A percentile compares a stretch with the other conserved stretches of the same genome.
phyloP scores from a whole-genome alignment of 2,329 filamentous ascomycete species.

The Colletotrichum musicola region DNA sequence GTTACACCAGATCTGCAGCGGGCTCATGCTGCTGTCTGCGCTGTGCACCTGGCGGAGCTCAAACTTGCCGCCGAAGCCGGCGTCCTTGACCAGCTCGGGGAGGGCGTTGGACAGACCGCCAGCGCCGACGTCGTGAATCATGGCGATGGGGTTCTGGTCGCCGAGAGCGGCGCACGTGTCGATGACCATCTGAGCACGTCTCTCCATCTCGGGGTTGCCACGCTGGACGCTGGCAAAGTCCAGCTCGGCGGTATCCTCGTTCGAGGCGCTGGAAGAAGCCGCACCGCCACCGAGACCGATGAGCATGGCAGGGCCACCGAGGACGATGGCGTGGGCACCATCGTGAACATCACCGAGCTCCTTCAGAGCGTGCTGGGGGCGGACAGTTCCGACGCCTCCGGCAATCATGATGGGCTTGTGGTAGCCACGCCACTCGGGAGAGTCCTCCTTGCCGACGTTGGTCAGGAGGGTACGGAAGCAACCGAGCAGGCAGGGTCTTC shows the following conservation, averaged over 20 bases:
- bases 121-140: slow-evolving; percentile 98
- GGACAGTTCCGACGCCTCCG: slow-evolving; percentile 91
- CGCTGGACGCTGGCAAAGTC: slow-evolving; percentile 98
- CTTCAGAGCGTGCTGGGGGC: slow-evolving; percentile 92
- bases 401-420: slow-evolving; percentile 99
- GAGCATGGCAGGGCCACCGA: slow-evolving; percentile 96
- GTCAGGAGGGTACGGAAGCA: slow-evolving; percentile 93
- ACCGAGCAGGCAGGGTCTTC: slow-evolving; percentile 86
- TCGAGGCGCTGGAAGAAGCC: slow-evolving; percentile 89
- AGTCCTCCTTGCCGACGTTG: slow-evolving; percentile 66
- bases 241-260: slow-evolving; percentile 89
- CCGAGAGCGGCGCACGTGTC: slow-evolving; percentile 91
- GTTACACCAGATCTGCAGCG: slow-evolving; percentile 97
- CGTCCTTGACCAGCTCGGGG: slow-evolving; percentile 89
- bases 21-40: slow-evolving; percentile 91
- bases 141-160: slow-evolving; percentile 87
- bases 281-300: slow-evolving; percentile 97
- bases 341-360: slow-evolving; percentile 81
- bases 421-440: slow-evolving; percentile 84
- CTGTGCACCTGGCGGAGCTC: slow-evolving; percentile 95
- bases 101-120: slow-evolving; percentile 83
- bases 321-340: slow-evolving; percentile 91
- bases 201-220: slow-evolving; percentile 96
- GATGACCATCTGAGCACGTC: slow-evolving; percentile 97
- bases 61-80: slow-evolving; percentile 89